phyloP scores from a whole-genome alignment of 305 asterid genomes.

The Caryopteris hybrid region DNA sequence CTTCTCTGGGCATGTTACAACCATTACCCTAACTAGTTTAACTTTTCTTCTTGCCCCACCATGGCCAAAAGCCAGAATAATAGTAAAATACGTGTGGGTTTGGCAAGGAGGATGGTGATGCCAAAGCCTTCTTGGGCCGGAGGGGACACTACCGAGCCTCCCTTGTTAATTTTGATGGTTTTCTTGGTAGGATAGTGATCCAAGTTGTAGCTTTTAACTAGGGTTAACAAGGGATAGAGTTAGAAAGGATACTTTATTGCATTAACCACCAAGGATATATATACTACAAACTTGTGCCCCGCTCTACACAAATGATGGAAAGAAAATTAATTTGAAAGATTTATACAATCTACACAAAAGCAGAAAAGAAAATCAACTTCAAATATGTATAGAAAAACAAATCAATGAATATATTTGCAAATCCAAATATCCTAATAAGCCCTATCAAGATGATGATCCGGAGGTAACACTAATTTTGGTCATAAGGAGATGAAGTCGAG shows the following conservation, averaged over 20 bases:
- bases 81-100: slow-evolving; percentile 48
- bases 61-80: slow-evolving; percentile 73
- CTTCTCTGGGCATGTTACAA: not conserved
- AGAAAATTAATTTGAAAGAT: too few species aligned
- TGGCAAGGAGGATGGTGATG: slow-evolving; percentile 22
- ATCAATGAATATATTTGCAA: too few species aligned
- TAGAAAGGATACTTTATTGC: too few species aligned
- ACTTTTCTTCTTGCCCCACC: slow-evolving; percentile 63
- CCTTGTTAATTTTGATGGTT: slow-evolving; percentile 12
- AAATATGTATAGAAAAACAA: too few species aligned
- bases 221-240: too few species aligned
- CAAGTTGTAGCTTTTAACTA: too few species aligned
- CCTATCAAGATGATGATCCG: not conserved
- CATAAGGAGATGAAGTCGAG: not conserved
- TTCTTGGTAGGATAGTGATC: too few species aligned
- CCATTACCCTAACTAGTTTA: not conserved
- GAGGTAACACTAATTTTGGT: not conserved
- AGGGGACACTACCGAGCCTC: slow-evolving; percentile 28
- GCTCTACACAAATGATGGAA: too few species aligned
- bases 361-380: too few species aligned
- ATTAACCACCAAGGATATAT: too few species aligned
- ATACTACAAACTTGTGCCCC: too few species aligned
- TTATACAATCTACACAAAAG: too few species aligned
- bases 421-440: not conserved
- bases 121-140: slow-evolving; percentile 28